A percentile compares a stretch with the other conserved stretches of the same genome.
These are phyloP conservation scores for Closterium sp. DNA, from an alignment of 139 green algal genomes.

Conservation along the genomic window DNA sequence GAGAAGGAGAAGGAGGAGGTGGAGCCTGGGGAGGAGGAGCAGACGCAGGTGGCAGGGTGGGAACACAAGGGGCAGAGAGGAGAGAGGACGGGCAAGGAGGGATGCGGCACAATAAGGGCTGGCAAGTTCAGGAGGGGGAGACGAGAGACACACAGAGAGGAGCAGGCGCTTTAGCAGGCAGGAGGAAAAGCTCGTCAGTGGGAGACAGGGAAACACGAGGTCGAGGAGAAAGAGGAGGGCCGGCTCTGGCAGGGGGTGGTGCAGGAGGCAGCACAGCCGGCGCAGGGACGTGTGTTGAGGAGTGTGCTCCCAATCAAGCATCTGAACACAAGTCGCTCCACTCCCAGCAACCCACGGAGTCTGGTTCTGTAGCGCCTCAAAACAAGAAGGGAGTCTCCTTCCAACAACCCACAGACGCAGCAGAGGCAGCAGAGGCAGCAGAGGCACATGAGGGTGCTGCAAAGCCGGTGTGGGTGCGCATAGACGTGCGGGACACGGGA, in stretches of 20 bases:
- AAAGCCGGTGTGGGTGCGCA: background rate
- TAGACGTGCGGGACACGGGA: slow-evolving; percentile 63
- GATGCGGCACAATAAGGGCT: slow-evolving; percentile 57
- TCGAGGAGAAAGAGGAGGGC: too few relatives aligned
- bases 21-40: background rate
- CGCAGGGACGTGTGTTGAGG: too few relatives aligned
- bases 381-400: background rate
- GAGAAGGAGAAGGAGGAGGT: background rate
- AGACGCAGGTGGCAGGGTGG: background rate
- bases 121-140: slow-evolving; percentile 57
- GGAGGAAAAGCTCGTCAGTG: background rate
- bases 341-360: background rate
- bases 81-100: background rate
- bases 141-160: background rate
- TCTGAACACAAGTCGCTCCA: background rate
- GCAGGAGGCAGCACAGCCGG: too few relatives aligned
- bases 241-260: too few relatives aligned
- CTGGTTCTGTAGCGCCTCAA: background rate
- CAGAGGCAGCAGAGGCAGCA: background rate
- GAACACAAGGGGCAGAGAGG: background rate
- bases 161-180: background rate
- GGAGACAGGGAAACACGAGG: too few relatives aligned
- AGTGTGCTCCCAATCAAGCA: background rate
- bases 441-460: background rate
- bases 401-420: too few relatives aligned